Evolutionary conservation across 1,139 yeast species (phyloP).

Genomic region (Nakaseomyces nivariensis): DNA sequence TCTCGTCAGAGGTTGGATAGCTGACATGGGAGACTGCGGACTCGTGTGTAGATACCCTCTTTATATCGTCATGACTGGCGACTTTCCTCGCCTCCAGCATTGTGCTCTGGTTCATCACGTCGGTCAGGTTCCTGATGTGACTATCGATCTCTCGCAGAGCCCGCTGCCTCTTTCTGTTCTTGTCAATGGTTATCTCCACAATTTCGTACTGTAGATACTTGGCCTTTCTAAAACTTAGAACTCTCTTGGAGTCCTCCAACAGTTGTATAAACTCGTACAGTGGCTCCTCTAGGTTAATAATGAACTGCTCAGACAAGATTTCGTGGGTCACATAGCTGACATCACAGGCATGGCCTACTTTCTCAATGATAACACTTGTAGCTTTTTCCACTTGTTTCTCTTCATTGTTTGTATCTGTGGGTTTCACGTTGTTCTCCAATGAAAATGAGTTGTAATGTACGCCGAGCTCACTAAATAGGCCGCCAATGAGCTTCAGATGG

Average conservation of each 20-base stretch:
- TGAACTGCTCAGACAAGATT: conserved; percentile 53
- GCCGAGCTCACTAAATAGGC: conserved; percentile 37
- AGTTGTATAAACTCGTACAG: conserved; percentile 76
- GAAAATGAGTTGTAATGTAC: conserved; percentile 64
- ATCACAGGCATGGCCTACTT: conserved; percentile 80
- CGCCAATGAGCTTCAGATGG: conserved; percentile 30
- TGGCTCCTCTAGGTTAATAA: conserved; percentile 71
- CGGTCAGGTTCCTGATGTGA: neutral
- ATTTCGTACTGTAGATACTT: conserved; percentile 61
- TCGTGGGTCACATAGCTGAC: conserved; percentile 67
- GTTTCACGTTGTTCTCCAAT: conserved; percentile 41
- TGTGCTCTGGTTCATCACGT: conserved; percentile 1
- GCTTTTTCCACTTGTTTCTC: conserved; percentile 7
- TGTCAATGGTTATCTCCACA: conserved; percentile 31
- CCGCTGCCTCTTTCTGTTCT: conserved; percentile 22
- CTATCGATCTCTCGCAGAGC: conserved; percentile 24
- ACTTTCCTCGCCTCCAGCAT: neutral
- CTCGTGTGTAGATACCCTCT: neutral
- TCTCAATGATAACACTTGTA: conserved; percentile 43
- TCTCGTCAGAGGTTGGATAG: neutral
- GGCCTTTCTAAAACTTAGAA: conserved; percentile 58
- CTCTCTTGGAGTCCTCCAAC: conserved; percentile 55
- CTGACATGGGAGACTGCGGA: neutral
- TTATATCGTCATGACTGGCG: neutral
- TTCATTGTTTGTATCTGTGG: conserved; percentile 8